Conservation (phyloP, 352 stramenopile genomes). For the Globisporangium spinosum region DNA sequence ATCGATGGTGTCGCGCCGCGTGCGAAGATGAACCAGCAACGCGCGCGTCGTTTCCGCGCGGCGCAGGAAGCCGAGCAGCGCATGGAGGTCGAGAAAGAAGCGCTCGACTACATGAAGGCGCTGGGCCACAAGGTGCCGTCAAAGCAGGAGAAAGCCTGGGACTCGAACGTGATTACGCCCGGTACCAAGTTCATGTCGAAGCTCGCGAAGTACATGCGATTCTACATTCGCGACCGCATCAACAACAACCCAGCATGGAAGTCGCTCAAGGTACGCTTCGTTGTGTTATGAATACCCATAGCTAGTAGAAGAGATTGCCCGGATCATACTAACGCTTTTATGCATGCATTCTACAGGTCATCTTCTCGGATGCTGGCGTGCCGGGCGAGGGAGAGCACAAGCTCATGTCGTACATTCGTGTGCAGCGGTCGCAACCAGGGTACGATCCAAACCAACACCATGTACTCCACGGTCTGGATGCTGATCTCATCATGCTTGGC, state of each 20-base stretch:
- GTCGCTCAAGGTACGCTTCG: slow-evolving; percentile 77
- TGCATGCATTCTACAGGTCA: slow-evolving; percentile 48
- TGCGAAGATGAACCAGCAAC: slow-evolving; percentile 99
- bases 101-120: slow-evolving; percentile 90
- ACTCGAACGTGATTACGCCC: slow-evolving; percentile 99
- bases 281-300: not conserved
- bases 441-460: slow-evolving; percentile 98
- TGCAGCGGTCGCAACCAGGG: slow-evolving; percentile 90
- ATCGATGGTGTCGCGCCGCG: slow-evolving; percentile 98
- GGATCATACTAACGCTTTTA: not conserved
- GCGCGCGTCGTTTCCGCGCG: slow-evolving; percentile 94
- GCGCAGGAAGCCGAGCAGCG: slow-evolving; percentile 95
- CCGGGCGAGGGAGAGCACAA: slow-evolving; percentile 99
- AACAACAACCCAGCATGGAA: slow-evolving; percentile 94
- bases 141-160: slow-evolving; percentile 89
- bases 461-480: slow-evolving; percentile 97
- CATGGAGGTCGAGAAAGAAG: slow-evolving; percentile 90
- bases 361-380: slow-evolving; percentile 95
- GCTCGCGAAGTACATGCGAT: slow-evolving; percentile 88
- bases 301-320: not conserved
- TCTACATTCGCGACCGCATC: slow-evolving; percentile 93
- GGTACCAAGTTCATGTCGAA: slow-evolving; percentile 98
- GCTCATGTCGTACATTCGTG: slow-evolving; percentile 97
- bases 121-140: slow-evolving; percentile 79
- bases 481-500: slow-evolving; percentile 99